These are phyloP conservation scores for Candida tunisiensis DNA, from an alignment of 1,139 yeast species.

Conservation along the genomic window DNA sequence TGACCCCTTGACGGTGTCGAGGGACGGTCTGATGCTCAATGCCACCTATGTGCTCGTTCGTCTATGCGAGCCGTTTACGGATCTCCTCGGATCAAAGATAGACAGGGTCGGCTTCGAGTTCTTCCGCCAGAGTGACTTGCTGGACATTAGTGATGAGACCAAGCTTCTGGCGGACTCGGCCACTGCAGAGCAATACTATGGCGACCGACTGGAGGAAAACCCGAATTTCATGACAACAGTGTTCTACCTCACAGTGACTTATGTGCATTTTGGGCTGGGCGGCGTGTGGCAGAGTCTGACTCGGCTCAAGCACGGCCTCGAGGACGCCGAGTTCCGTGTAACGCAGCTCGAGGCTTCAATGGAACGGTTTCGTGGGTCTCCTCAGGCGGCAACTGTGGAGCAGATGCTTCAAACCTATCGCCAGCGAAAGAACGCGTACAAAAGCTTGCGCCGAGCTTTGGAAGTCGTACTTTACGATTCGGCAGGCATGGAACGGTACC, in stretches of 20 bases:
- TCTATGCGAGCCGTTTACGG: conserved; percentile 74
- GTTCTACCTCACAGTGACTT: conserved; percentile 64
- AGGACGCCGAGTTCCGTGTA: conserved; percentile 3
- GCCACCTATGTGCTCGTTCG: conserved; percentile 48
- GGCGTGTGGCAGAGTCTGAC: conserved; percentile 50
- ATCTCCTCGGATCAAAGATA: conserved; percentile 41
- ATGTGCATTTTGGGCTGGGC: conserved; percentile 78
- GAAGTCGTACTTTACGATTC: conserved; percentile 43
- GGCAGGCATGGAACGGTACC: conserved; percentile 42
- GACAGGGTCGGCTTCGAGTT: conserved; percentile 64
- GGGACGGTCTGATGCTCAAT: conserved; percentile 76
- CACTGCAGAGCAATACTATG: conserved; percentile 46
- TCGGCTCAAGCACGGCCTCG: conserved; percentile 23
- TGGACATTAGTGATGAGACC: conserved; percentile 67
- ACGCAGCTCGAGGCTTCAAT: conserved; percentile 3
- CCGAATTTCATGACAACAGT: conserved; percentile 81
- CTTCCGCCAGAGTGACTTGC: conserved; percentile 29
- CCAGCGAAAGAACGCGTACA: background rate
- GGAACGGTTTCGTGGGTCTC: conserved; percentile 1
- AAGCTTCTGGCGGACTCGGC: conserved; percentile 60
- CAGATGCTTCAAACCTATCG: background rate
- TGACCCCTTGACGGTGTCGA: conserved; percentile 44
- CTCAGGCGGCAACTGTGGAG: background rate
- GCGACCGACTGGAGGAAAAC: conserved; percentile 14
- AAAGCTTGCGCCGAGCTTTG: conserved; percentile 20